phyloP scores from a whole-genome alignment of 495 filamentous ascomycete species.

The Daldinia bambusicola region DNA sequence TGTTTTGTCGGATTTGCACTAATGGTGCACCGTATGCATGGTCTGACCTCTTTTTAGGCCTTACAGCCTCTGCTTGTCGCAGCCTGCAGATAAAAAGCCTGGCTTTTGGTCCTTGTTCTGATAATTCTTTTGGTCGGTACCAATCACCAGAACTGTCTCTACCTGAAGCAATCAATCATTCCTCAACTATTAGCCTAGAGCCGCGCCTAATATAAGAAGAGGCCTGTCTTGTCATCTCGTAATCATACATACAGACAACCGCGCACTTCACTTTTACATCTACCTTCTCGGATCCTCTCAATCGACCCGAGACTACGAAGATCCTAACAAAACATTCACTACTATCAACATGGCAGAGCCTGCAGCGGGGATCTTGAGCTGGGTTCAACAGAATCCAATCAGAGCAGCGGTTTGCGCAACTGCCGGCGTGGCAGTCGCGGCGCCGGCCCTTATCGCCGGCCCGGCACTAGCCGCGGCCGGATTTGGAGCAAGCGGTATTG shows the following conservation, averaged over 20 bases:
- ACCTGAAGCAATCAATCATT: not conserved
- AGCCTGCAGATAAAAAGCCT: not conserved
- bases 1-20: too few species aligned
- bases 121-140: not conserved
- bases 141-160: not conserved
- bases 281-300: not conserved
- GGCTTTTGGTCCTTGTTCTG: not conserved
- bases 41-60: not conserved
- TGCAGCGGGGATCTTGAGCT: not conserved
- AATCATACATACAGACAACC: not conserved
- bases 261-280: not conserved
- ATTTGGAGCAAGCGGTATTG: constrained; percentile 21
- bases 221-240: not conserved
- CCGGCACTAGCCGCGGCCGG: constrained; percentile 14
- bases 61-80: not conserved
- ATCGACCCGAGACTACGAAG: not conserved
- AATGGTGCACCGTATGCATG: too few species aligned
- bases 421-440: constrained; percentile 8
- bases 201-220: not conserved
- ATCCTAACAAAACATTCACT: not conserved
- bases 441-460: constrained; percentile 8
- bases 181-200: not conserved
- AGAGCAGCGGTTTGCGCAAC: not conserved
- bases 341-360: not conserved
- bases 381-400: constrained; percentile 13